phyloP scores from a whole-genome alignment of 2,329 filamentous ascomycete genomes.

The Botrytis byssoidea region DNA sequence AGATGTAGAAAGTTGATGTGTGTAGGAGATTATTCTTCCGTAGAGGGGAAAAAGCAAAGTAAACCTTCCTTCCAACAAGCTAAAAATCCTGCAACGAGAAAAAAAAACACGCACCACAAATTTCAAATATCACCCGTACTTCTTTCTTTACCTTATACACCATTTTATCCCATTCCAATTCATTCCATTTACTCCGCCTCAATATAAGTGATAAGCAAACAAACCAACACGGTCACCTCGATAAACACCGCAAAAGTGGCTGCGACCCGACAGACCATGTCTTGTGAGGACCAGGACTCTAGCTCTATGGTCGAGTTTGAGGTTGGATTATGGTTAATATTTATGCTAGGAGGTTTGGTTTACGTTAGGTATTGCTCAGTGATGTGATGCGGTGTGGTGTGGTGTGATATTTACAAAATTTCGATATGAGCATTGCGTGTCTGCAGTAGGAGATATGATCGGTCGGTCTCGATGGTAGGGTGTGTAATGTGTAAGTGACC shows the following conservation, averaged over 20 bases:
- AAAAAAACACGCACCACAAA: background rate
- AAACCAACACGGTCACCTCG: background rate
- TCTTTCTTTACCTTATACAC: background rate
- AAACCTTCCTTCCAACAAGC: too few species aligned
- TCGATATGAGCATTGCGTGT: fast-evolving
- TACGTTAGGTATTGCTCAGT: too few species aligned
- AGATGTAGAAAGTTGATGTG: background rate
- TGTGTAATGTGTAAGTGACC: background rate
- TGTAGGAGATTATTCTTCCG: too few species aligned
- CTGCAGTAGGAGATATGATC: background rate
- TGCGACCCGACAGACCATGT: background rate
- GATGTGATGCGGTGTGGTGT: background rate
- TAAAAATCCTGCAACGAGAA: background rate
- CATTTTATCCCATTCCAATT: too few species aligned
- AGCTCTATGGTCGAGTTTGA: too few species aligned
- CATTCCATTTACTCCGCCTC: background rate
- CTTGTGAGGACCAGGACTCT: too few species aligned
- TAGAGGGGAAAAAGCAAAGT: too few species aligned
- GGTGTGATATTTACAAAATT: background rate
- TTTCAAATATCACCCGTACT: background rate
- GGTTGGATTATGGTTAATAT: fast-evolving
- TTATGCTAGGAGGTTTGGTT: background rate
- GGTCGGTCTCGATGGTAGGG: background rate
- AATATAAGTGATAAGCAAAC: too few species aligned
- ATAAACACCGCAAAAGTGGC: background rate